Conservation (phyloP, 805 yeast species). For the Komagataella populi region DNA sequence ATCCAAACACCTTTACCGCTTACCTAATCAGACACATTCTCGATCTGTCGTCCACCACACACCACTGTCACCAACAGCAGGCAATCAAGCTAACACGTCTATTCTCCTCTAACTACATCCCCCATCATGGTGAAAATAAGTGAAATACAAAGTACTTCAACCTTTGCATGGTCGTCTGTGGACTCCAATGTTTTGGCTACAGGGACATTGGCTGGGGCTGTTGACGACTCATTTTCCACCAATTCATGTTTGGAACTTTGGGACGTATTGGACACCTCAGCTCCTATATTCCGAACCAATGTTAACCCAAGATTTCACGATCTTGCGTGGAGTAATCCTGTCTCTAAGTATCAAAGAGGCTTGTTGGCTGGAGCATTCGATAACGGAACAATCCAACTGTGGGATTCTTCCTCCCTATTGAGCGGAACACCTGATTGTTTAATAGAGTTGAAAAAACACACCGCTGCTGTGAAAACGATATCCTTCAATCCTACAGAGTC, state of each 20-base stretch:
- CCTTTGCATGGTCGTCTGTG: slow-evolving; percentile 92
- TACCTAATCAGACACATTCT: background rate
- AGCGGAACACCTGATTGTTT: slow-evolving; percentile 27
- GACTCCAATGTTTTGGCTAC: slow-evolving; percentile 67
- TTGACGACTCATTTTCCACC: slow-evolving; percentile 77
- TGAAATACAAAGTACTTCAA: slow-evolving; percentile 75
- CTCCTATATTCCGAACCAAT: slow-evolving; percentile 29
- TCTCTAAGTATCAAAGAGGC: slow-evolving; percentile 33
- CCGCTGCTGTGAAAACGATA: slow-evolving; percentile 57
- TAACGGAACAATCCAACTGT: slow-evolving; percentile 64
- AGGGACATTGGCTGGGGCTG: slow-evolving; percentile 94
- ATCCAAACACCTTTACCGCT: background rate
- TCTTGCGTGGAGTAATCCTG: slow-evolving; percentile 66
- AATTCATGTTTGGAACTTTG: slow-evolving; percentile 69
- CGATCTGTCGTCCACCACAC: slow-evolving; percentile 3
- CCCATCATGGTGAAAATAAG: slow-evolving; percentile 60
- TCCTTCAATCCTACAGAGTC: slow-evolving; percentile 66
- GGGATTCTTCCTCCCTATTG: slow-evolving; percentile 47
- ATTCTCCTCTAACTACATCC: background rate
- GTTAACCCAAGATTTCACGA: slow-evolving; percentile 60
- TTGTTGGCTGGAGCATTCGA: slow-evolving; percentile 84
- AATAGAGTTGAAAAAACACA: slow-evolving; percentile 42
- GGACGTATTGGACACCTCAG: slow-evolving; percentile 37
- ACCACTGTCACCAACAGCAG: slow-evolving; percentile 6
- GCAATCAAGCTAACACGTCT: background rate